Percentiles rank a stretch among this genome's conserved stretches.
phyloP scores from a whole-genome alignment of 2,329 filamentous ascomycete species.

The Penicillium rolfsii region DNA sequence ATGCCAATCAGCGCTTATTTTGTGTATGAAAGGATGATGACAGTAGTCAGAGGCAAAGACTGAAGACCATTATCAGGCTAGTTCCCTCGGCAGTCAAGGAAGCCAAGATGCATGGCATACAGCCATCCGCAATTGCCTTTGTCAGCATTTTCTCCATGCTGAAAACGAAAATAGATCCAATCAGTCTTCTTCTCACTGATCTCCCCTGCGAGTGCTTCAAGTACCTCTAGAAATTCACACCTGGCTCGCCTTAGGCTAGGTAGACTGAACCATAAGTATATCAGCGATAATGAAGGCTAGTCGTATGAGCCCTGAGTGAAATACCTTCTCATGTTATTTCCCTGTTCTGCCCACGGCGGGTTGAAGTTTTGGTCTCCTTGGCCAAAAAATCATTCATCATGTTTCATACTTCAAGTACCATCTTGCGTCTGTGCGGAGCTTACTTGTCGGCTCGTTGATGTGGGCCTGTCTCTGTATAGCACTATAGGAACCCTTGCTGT shows the following conservation, averaged over 20 bases:
- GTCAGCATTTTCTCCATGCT: too few species aligned
- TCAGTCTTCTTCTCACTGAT: too few species aligned
- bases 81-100: not conserved
- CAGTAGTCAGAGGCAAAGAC: not conserved
- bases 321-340: not conserved
- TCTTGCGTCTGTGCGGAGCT: not conserved
- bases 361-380: not conserved
- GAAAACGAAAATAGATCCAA: too few species aligned
- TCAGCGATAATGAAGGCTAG: not conserved
- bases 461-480: not conserved
- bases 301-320: not conserved
- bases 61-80: not conserved
- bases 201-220: too few species aligned
- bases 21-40: not conserved
- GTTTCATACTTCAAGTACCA: not conserved
- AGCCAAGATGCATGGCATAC: not conserved
- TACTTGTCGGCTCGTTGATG: not conserved
- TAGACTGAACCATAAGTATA: not conserved
- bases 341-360: not conserved
- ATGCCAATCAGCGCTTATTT: constrained; percentile 2
- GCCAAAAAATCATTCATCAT: not conserved
- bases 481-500: not conserved
- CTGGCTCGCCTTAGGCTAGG: not conserved
- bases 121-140: not conserved
- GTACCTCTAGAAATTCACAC: not conserved